Percentiles rank a stretch among this genome's conserved stretches.
These are phyloP conservation scores for Hypoxylon sp. DNA, from an alignment of 2,329 filamentous ascomycete genomes.

Conservation along the genomic window DNA sequence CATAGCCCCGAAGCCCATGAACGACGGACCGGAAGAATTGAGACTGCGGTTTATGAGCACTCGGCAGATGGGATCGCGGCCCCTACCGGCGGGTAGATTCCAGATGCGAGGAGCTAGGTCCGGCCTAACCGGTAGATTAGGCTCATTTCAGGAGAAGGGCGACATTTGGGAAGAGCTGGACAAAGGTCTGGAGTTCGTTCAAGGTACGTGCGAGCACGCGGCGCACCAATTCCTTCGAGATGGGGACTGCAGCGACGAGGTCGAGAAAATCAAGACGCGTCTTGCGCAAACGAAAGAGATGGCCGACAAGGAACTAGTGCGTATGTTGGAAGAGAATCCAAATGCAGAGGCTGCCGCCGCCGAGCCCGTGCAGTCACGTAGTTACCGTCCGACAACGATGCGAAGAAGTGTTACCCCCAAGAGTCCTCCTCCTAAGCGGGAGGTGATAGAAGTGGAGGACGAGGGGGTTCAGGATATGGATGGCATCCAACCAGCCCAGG, in stretches of 20 bases:
- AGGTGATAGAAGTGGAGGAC: conserved; percentile 47
- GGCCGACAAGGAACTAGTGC: conserved; percentile 69
- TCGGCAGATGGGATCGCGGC: conserved; percentile 52
- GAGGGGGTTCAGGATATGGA: conserved; percentile 50
- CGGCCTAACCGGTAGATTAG: conserved; percentile 44
- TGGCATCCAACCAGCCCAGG: conserved; percentile 44
- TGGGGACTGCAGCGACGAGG: conserved; percentile 83
- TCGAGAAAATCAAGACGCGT: conserved; percentile 74
- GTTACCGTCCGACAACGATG: conserved; percentile 65
- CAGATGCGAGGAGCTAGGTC: conserved; percentile 45
- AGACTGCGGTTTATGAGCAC: conserved; percentile 55
- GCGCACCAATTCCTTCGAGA: conserved; percentile 91
- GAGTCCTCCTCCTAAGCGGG: conserved; percentile 39
- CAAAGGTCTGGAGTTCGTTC: conserved; percentile 81
- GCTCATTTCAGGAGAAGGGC: conserved; percentile 47
- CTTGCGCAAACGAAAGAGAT: conserved; percentile 72
- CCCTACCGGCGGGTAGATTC: conserved; percentile 39
- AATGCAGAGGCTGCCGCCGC: conserved; percentile 34
- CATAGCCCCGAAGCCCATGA: conserved; percentile 22
- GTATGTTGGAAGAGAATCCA: conserved; percentile 65
- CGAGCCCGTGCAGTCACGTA: conserved; percentile 58
- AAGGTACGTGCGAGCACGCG: conserved; percentile 84
- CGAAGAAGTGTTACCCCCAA: conserved; percentile 56
- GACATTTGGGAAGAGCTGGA: conserved; percentile 80
- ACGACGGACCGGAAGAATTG: conserved; percentile 43